Evolutionary conservation across 257 asterid genomes (phyloP), one percentile per base, ranked within the genome.

Genomic region (Rubia yunnanensis): DNA sequence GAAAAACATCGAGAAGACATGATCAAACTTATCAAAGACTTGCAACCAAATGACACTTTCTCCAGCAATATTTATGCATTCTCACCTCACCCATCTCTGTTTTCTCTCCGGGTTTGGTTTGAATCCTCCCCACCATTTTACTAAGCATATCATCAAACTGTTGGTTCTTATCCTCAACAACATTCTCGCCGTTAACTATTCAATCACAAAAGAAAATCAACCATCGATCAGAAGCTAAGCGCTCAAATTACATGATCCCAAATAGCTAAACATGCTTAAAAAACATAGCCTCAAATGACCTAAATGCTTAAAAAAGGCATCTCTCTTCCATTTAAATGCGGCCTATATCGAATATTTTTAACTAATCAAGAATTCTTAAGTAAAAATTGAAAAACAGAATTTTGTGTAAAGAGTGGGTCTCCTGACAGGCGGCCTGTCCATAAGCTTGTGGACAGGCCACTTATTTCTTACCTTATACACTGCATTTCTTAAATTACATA

Each of bases 11-110:
- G 22, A 10, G 24, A 20, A 0, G 13, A 60, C 10, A 9, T 5
- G 7, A 60, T 5, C 7, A 34, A 38, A n/a, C 31, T 60, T 4
- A 20, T 57, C 38, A 26, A 34, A 57, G 63, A 68, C 18, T 22
- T 22, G 60, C 60, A 23, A 7, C 24, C 32, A n/a, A 24, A 54
- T 54, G 56, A 10, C 23, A 54, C 2, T 23, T 54, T 24, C 28
- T 20, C 28, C 50, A 60, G 49, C 20, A 34, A 5, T 32, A 18
- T 27, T 60, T 48, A 57, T 44, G 56, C 32, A 73, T 28, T 60
- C 86, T 71, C 64, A 91, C 98, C 98, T 91, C 96, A 10, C 95
- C 98, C 95, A 86, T 91, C 87, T 86, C 98, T 65, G 60, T 82
- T 79, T 88, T 91, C 67, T 95, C 96, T 72, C 96, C 98, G 5